Conservation (phyloP, 352 stramenopile genomes). For the Saprolegnia diclina region DNA sequence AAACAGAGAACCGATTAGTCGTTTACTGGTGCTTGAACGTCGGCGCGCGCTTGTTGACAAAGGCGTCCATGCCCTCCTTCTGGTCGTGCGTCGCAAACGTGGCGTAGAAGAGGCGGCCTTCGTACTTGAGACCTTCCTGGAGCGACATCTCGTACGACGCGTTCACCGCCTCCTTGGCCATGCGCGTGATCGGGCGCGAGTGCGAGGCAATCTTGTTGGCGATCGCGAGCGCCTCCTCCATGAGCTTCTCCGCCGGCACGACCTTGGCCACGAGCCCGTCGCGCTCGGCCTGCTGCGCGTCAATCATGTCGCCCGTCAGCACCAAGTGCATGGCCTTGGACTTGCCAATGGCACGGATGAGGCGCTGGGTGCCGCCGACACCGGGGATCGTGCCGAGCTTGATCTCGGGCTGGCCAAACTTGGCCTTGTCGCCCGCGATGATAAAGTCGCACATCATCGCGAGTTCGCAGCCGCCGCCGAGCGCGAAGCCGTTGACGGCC, state of each 20-base stretch:
- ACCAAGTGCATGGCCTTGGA: slow-evolving; percentile 99
- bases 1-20: too few species aligned
- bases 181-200: slow-evolving; percentile 92
- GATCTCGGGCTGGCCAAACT: slow-evolving; percentile 99
- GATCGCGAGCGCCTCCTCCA: slow-evolving; percentile 94
- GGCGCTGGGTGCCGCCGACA: slow-evolving; percentile 93
- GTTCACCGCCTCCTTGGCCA: slow-evolving; percentile 96
- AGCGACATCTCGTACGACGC: slow-evolving; percentile 89
- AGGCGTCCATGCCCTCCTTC: slow-evolving; percentile 96
- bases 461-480: slow-evolving; percentile 97
- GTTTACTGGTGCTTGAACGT: slow-evolving; percentile 93
- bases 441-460: slow-evolving; percentile 99
- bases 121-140: slow-evolving; percentile 93
- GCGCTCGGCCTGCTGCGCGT: slow-evolving; percentile 90
- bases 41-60: slow-evolving; percentile 95
- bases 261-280: slow-evolving; percentile 94
- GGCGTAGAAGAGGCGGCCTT: slow-evolving; percentile 97
- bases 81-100: slow-evolving; percentile 95
- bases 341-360: slow-evolving; percentile 97
- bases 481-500: slow-evolving; percentile 96
- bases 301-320: slow-evolving; percentile 96
- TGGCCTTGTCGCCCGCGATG: slow-evolving; percentile 92
- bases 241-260: slow-evolving; percentile 85
- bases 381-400: slow-evolving; percentile 96
- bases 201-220: slow-evolving; percentile 94